phyloP scores from a whole-genome alignment of 2,329 filamentous ascomycete genomes.

The Triangularia verruculosa region DNA sequence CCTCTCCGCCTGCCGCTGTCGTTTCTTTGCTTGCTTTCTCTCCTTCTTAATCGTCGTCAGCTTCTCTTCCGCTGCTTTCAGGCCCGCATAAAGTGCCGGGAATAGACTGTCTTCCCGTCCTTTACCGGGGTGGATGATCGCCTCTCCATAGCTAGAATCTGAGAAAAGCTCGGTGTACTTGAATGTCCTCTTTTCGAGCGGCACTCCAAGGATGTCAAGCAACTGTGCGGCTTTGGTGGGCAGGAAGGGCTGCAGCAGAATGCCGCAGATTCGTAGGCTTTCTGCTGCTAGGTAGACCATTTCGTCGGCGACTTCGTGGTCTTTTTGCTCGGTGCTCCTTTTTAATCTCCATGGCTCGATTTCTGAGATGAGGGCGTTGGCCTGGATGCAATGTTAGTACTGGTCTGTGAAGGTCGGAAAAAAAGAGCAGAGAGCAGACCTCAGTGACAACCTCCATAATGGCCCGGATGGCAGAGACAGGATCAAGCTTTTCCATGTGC shows the following conservation, averaged over 20 bases:
- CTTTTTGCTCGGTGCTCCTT: conserved; percentile 33
- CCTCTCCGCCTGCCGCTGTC: background rate
- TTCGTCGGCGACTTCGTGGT: conserved; percentile 47
- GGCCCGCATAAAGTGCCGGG: conserved; percentile 41
- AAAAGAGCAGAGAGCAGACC: conserved; percentile 41
- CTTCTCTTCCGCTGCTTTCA: background rate
- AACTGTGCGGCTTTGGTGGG: conserved; percentile 70
- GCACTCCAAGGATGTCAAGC: conserved; percentile 76
- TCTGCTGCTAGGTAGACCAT: conserved; percentile 72
- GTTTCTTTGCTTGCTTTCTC: background rate
- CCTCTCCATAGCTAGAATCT: conserved; percentile 67
- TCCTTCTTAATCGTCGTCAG: background rate
- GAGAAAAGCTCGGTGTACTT: conserved; percentile 58
- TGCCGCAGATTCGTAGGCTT: conserved; percentile 72
- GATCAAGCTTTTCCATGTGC: conserved; percentile 62
- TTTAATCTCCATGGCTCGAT: conserved; percentile 66
- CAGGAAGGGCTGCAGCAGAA: conserved; percentile 89
- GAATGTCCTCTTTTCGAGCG: conserved; percentile 57
- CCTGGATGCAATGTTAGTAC: conserved; percentile 38
- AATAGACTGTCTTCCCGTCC: conserved; percentile 47
- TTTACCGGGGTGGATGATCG: conserved; percentile 34
- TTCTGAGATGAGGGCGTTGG: conserved; percentile 64
- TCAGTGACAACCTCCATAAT: conserved; percentile 61
- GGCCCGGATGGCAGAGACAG: conserved; percentile 61
- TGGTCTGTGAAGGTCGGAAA: background rate